A percentile compares a stretch with the other conserved stretches of the same genome.
Conservation (phyloP, 345 rosid species). For the Hirschfeldia incana region DNA sequence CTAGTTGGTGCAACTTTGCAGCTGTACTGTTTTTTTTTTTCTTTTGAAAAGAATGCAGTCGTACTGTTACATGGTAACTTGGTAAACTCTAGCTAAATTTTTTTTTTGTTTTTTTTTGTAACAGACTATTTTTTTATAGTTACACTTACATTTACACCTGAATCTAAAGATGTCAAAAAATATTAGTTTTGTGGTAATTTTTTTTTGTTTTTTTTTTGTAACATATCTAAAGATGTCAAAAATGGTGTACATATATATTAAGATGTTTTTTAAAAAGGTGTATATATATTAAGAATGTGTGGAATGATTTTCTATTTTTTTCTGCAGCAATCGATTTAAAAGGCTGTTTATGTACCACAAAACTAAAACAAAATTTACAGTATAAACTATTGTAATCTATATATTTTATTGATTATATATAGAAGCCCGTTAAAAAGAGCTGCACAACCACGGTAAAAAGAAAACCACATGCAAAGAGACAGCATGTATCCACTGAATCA, state of each 20-base stretch:
- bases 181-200: too few species aligned
- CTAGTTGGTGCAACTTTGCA: neutral
- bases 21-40: neutral
- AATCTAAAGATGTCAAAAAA: neutral
- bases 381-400: neutral
- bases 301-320: neutral
- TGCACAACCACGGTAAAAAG: slow-evolving; percentile 8
- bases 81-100: neutral
- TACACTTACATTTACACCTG: neutral
- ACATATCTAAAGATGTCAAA: neutral
- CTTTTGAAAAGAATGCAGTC: too few species aligned
- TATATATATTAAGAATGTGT: neutral
- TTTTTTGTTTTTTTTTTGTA: too few species aligned
- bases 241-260: neutral
- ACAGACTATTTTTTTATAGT: neutral
- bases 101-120: too few species aligned
- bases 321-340: neutral
- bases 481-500: slow-evolving; percentile 25
- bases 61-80: neutral
- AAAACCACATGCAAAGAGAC: slow-evolving; percentile 8
- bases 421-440: slow-evolving; percentile 10
- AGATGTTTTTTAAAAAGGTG: neutral
- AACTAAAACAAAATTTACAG: neutral
- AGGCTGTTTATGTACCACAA: neutral
- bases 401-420: slow-evolving; percentile 22